phyloP scores from a whole-genome alignment of 345 rosid species.

The Mercurialis annua region DNA sequence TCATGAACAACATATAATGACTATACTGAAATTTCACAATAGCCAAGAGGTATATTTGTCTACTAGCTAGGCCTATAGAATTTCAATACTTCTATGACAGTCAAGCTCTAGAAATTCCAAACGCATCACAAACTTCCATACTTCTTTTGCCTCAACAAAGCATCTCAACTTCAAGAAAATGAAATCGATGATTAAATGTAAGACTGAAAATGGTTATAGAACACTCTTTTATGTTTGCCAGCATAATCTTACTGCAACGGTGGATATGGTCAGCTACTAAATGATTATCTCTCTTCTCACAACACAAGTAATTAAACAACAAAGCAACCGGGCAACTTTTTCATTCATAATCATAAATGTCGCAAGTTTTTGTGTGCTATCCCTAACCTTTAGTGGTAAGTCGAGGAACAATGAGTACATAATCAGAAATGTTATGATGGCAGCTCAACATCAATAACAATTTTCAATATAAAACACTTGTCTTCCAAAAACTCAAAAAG shows the following conservation, averaged over 20 bases:
- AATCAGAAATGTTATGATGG: neutral
- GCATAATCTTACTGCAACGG: neutral
- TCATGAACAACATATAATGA: too few relatives aligned
- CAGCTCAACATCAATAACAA: neutral
- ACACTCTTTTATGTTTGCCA: neutral
- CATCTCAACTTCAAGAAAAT: neutral
- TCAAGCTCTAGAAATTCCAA: neutral
- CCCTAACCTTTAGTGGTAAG: too few relatives aligned
- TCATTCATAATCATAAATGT: too few relatives aligned
- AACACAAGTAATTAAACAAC: neutral
- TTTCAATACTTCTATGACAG: too few relatives aligned
- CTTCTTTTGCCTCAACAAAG: neutral
- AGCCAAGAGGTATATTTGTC: too few relatives aligned
- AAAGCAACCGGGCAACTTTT: too few relatives aligned
- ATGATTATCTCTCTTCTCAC: neutral
- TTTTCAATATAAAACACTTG: neutral
- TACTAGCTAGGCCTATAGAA: too few relatives aligned
- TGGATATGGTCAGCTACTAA: neutral
- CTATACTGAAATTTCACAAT: too few relatives aligned
- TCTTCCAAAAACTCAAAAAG: neutral
- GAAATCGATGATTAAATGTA: neutral
- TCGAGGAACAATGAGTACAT: too few relatives aligned
- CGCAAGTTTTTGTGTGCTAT: too few relatives aligned
- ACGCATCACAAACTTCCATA: neutral
- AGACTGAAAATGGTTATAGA: neutral